Percentiles rank a stretch among this genome's conserved stretches.
Evolutionary conservation across 2,329 filamentous ascomycete species (phyloP).

Genomic region (Alternaria brassicae): DNA sequence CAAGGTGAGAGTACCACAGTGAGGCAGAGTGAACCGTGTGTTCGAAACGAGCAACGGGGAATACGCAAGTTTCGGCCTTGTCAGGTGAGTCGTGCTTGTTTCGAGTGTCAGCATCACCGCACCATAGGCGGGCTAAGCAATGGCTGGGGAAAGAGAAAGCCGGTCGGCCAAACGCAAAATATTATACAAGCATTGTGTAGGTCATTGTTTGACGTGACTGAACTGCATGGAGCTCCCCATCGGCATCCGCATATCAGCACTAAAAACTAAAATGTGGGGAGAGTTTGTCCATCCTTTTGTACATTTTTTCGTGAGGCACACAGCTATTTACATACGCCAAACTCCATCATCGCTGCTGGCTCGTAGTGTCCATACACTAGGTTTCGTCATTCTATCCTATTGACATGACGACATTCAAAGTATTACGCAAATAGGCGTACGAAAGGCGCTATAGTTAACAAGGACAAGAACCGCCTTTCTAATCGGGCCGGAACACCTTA

Average conservation of each 20-base stretch:
- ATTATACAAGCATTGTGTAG: background rate
- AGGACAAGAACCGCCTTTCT: constrained; percentile 6
- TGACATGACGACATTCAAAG: constrained; percentile 1
- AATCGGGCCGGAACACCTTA: constrained; percentile 7
- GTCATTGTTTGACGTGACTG: background rate
- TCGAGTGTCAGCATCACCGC: constrained; percentile 1
- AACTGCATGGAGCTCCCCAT: background rate
- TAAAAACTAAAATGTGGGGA: constrained; percentile 1
- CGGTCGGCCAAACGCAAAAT: background rate
- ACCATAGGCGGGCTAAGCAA: background rate
- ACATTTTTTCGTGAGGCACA: background rate
- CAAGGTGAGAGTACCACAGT: background rate
- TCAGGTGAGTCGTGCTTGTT: background rate
- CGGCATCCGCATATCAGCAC: background rate
- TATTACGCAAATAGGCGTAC: constrained; percentile 4
- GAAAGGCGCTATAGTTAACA: background rate
- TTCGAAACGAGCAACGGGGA: background rate
- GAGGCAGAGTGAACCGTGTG: background rate
- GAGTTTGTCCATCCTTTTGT: background rate
- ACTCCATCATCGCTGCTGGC: constrained; percentile 1
- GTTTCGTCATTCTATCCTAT: background rate
- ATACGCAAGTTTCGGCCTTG: background rate
- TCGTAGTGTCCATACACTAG: background rate
- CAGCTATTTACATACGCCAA: background rate
- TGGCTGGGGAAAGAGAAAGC: background rate